phyloP scores from a whole-genome alignment of 2,329 filamentous ascomycete genomes.

The Epichloe coenophiala region DNA sequence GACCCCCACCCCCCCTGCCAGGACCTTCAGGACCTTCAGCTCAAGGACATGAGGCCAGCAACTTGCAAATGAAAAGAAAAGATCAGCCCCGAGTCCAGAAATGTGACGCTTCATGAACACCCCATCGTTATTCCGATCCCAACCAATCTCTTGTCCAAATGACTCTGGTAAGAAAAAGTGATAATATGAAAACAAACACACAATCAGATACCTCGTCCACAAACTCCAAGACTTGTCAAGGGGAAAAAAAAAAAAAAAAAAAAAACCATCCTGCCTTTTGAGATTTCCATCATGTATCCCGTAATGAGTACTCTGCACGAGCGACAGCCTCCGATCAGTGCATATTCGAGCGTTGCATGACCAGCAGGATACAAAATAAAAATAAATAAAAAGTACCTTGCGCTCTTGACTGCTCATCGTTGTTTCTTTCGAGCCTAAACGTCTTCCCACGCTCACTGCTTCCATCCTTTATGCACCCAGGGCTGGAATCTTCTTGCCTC shows the following conservation, averaged over 20 bases:
- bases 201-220: not conserved
- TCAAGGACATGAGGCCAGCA: not conserved
- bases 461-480: constrained; percentile 20
- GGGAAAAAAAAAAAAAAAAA: not conserved
- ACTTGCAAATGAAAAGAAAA: not conserved
- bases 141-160: not conserved
- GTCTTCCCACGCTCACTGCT: no score
- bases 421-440: no score
- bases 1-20: not conserved
- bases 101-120: not conserved
- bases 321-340: not conserved
- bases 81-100: not conserved
- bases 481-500: constrained; percentile 39
- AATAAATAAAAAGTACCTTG: no score
- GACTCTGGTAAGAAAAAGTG: not conserved
- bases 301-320: not conserved
- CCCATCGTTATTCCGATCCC: not conserved
- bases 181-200: not conserved
- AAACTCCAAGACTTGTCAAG: not conserved
- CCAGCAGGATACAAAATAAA: not conserved
- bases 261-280: not conserved
- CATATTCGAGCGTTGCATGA: not conserved
- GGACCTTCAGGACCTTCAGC: not conserved
- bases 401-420: no score
- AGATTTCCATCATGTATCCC: not conserved